Evolutionary conservation across 306 rosid species (phyloP).

Genomic region (Trichosanthes cucumerina): DNA sequence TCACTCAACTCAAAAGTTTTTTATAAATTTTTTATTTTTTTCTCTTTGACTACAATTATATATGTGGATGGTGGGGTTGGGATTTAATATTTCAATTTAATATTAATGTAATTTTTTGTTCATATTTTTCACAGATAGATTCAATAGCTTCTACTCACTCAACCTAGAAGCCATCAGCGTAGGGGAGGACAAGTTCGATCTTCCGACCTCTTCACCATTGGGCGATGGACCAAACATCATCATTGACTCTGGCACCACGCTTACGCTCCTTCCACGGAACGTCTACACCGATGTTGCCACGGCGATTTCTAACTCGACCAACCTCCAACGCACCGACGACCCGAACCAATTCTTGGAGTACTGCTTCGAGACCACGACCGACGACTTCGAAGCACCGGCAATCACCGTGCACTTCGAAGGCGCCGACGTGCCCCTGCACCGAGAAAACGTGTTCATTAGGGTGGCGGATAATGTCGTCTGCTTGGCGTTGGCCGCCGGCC

Average conservation of each 20-base stretch:
- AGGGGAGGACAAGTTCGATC: not conserved
- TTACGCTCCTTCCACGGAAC: not conserved
- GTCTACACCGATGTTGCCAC: constrained; percentile 5
- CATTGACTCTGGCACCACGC: constrained; percentile 30
- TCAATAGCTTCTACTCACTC: constrained; percentile 11
- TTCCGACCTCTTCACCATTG: not conserved
- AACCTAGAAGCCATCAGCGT: constrained; percentile 24
- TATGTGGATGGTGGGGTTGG: too few relatives aligned
- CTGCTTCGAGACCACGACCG: constrained; percentile 2
- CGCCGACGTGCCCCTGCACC: not conserved
- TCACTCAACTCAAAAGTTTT: not conserved
- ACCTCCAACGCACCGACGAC: not conserved
- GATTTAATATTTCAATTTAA: too few relatives aligned
- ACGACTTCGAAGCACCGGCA: not conserved
- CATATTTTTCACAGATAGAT: not conserved
- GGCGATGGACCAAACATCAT: constrained; percentile 10
- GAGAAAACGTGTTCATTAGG: constrained; percentile 17
- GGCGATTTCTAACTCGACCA: not conserved
- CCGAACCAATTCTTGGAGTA: not conserved
- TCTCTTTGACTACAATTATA: too few relatives aligned
- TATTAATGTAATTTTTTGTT: too few relatives aligned
- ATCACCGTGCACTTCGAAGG: constrained; percentile 15
- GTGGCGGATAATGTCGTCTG: constrained; percentile 18
- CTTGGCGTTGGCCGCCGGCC: constrained; percentile 17
- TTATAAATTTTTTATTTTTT: too few relatives aligned